phyloP scores from a whole-genome alignment of 495 filamentous ascomycete species.

The Neurospora sp. region DNA sequence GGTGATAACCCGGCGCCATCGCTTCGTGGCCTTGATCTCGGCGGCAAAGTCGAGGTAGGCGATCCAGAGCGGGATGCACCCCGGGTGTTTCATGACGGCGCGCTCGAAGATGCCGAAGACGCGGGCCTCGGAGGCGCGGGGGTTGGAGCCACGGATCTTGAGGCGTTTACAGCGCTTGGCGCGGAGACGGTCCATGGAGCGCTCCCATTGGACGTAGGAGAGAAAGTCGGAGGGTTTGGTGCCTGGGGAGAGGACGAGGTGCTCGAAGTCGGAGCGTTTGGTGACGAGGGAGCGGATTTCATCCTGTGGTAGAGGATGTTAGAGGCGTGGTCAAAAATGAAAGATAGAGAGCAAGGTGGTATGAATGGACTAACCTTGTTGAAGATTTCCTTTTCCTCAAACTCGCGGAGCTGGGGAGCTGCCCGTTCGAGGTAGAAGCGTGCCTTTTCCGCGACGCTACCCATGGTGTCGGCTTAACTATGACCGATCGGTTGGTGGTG shows the following conservation, averaged over 20 bases:
- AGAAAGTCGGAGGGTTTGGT: slow-evolving; percentile 67
- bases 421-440: slow-evolving; percentile 88
- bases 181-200: slow-evolving; percentile 74
- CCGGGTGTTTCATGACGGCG: slow-evolving; percentile 75
- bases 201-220: slow-evolving; percentile 83
- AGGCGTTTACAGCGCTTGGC: slow-evolving; percentile 73
- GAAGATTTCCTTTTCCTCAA: slow-evolving; percentile 82
- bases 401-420: slow-evolving; percentile 82
- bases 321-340: background rate
- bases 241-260: slow-evolving; percentile 74
- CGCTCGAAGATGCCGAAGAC: slow-evolving; percentile 86
- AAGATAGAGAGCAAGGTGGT: background rate
- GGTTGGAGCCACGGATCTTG: slow-evolving; percentile 50
- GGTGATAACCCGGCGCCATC: slow-evolving; percentile 67
- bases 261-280: slow-evolving; percentile 89
- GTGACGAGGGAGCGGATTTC: slow-evolving; percentile 80
- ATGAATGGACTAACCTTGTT: slow-evolving; percentile 42
- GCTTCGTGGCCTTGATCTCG: slow-evolving; percentile 66
- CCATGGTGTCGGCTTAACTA: slow-evolving; percentile 43
- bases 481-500: background rate
- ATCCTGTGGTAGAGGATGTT: slow-evolving; percentile 39
- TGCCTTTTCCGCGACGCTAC: slow-evolving; percentile 80
- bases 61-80: slow-evolving; percentile 77
- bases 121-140: slow-evolving; percentile 61
- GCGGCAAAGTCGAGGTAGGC: slow-evolving; percentile 79